Evolutionary conservation across 179 eudicot genomes (phyloP), one percentile per base, ranked within the genome.

Genomic region (Dionaea muscipula): DNA sequence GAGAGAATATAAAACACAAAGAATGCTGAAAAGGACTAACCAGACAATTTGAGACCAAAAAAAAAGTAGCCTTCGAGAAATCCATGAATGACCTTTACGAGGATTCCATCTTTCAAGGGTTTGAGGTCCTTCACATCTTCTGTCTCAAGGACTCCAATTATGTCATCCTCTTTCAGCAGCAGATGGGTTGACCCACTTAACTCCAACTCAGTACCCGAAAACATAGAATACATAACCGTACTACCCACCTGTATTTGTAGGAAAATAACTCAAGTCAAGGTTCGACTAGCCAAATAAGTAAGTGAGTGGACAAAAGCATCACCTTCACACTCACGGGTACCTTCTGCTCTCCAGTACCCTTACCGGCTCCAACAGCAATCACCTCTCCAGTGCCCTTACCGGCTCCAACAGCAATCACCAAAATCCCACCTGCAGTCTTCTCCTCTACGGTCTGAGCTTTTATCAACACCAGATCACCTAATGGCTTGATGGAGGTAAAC

Each of bases 71-170:
- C n/a, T n/a, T 31, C 35, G 35, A 31, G 10, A 28, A 31, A 31
- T 31, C 8, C 1, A 31, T 4, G 35, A 31, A 31, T n/a, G 36
- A 91, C 98, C 98, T 87, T 84, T 46, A 91, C 82, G 35, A 91
- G 67, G 27, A 91, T 67, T 56, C 86, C 69, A 51, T 91, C 91
- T 57, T 80, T 87, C 61, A 91, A 65, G 36, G 98, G 98, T 71
- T 87, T 80, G 77, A 91, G 68, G 68, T 87, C 88, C 69, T 87
- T 91, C 28, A 87, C 76, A 68, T 91, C 98, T 58, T 84, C 88
- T 1, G 88, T 82, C 41, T 91, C 95, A 45, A 91, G 80, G 54
- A 76, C 62, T 17, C 95, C 98, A 45, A 87, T 74, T 65, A 91
- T 72, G 33, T 91, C 98, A 59, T 91, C 98, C 68, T 91, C 98